Base-by-base conservation (phyloP, 2,329 filamentous ascomycete genomes). In the Alternaria sp. region DNA sequence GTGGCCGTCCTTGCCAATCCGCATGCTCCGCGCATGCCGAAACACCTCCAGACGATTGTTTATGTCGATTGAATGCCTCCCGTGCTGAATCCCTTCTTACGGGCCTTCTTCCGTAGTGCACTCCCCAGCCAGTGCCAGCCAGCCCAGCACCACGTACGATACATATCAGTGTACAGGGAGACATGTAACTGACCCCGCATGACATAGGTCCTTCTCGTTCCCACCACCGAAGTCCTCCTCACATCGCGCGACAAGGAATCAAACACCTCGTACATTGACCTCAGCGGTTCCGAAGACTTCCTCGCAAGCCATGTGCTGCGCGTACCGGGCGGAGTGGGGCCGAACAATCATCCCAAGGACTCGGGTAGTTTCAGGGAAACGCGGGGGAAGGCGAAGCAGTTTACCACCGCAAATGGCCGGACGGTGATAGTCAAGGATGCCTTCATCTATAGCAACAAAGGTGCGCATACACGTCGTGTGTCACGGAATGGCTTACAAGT, bases 81-180 rank as follows among this genome's bases (percentile, higher is more conserved):
- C 84, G 74, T 75, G 65, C 87, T 98, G 89, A 99, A 99, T 83
- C 95, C 95, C 80, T 98, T 97, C 83, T 87, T 99, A 81, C 90
- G 92, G 85, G 93, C 94, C 86, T 98, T 99, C 89, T 97, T 97
- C 87, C 93, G 93, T 85, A 98, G 93, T 87, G 89, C 92, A 80
- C 87, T 97, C 78, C 91, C 91, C 71, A 85, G 91, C 74, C 94
- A 98, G 89, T 98, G 95, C 85, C 88, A 90, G 65, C 94, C 95
- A 56, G 87, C 93, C 67, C 91, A 95, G 80, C 92, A 96, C 79
- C 92, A 98, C 84, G 88, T 89, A 83, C 70, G 81, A 61, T 6
- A 28, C 42, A 38, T 14, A 22, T 30, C 39, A 30, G 7, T 43
- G 22, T 18, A 24, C 32, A n/a, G 41, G 42, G 26, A 30, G 4